Conservation (phyloP, 139 green algal genomes). For the Chlamydomonas eustigma region DNA sequence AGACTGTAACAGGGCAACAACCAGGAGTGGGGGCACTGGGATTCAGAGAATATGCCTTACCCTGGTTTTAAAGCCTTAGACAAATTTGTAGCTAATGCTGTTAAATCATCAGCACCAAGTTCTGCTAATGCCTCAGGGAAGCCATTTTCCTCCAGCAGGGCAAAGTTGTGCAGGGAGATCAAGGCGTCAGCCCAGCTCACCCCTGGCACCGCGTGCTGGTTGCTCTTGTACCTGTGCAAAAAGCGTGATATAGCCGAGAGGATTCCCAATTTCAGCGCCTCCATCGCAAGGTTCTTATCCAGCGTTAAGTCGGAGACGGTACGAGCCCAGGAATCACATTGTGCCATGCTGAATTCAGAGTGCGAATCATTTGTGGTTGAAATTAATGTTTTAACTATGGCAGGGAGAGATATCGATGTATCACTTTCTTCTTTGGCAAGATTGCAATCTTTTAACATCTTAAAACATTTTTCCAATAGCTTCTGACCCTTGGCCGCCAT, state of each 20-base stretch:
- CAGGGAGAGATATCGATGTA: not conserved
- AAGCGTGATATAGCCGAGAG: not conserved
- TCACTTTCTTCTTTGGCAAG: not conserved
- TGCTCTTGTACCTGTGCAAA: slow-evolving; percentile 4
- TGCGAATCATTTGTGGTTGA: not conserved
- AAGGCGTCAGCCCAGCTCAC: slow-evolving; percentile 3
- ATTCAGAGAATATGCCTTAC: not conserved
- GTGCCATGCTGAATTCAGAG: not conserved
- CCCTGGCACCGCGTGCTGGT: not conserved
- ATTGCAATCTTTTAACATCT: not conserved
- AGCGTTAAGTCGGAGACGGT: not conserved
- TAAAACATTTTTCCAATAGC: not conserved
- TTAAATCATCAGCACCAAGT: not conserved
- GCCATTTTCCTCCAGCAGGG: not conserved
- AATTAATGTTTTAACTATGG: not conserved
- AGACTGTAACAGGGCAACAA: too few relatives aligned
- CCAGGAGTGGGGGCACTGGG: too few relatives aligned
- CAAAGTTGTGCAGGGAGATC: slow-evolving; percentile 13
- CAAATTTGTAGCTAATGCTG: not conserved
- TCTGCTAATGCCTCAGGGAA: slow-evolving; percentile 5
- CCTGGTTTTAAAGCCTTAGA: slow-evolving; percentile 1
- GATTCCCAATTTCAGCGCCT: slow-evolving; percentile 4
- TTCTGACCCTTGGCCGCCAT: not conserved
- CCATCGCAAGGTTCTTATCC: not conserved
- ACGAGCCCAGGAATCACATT: not conserved